Base-by-base conservation (phyloP, 169 alveolate species). In the Plasmodium falciparum region DNA sequence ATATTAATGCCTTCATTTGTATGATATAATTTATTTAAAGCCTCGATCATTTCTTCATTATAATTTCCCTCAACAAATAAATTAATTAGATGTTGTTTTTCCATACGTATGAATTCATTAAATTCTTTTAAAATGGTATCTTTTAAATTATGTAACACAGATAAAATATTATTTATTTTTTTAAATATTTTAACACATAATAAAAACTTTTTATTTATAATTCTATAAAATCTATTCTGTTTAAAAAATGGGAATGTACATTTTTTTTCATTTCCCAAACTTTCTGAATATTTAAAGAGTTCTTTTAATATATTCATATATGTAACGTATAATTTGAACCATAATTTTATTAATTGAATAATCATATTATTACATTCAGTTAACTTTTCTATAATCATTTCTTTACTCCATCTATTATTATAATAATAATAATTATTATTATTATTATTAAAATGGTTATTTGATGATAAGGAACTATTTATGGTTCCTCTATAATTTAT, bases 1-100 rank as follows among this genome's bases (percentile, higher is more conserved):
- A 9, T 45, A 62, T 47, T 80, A 9, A 69, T 58, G 8, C 56
- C 45, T 69, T 80, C 85, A 62, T 26, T 26, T 62, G 70, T 54
- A 54, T 66, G 39, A 69, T 29, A 54, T 11, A 62, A 54, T 33
- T 61, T n/a, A 63, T 80, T 70, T 63, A 80, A 43, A 7, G 33
- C 39, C 43, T 54, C 70, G 69, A 80, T 61, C 58, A 63, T 20
- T 13, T 58, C 58, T 50, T 80, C 90, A 49, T 50, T 56, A 13
- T 80, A 73, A 80, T 80, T 69, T 8, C 33, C 61, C 54, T 80
- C 83, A 45, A 47, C 90, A 56, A 80, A 80, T 61, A 80, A 22
- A 70, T 69, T 83, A 49, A 80, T 69, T 33, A 80, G 29, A 54
- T 29, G 22, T 80, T 66, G 49, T 62, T 80, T 80, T 62, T 69